Percentiles rank a stretch among this genome's conserved stretches.
Conservation (phyloP, 108 stramenopile species). For the Pseudonitzschia delicatissima region DNA sequence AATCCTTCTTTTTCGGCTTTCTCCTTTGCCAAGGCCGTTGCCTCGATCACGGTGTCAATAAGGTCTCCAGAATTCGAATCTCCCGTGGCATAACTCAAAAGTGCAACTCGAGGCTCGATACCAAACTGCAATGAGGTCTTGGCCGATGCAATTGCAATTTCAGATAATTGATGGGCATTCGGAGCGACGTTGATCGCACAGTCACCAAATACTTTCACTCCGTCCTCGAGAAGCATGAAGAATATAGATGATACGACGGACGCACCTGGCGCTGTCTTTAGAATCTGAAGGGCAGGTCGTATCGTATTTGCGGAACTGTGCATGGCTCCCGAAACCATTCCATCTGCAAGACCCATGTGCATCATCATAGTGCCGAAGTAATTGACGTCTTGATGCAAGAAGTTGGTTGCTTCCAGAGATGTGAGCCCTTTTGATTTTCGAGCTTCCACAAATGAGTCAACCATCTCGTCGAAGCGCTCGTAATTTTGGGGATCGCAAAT, state of each 20-base stretch:
- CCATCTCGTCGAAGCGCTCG: conserved; percentile 16
- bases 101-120: conserved; percentile 42
- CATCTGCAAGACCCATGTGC: conserved; percentile 32
- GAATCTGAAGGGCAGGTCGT: conserved; percentile 42
- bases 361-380: conserved; percentile 44
- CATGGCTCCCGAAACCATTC: conserved; percentile 42
- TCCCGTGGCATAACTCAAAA: conserved; percentile 42
- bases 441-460: conserved; percentile 25
- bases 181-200: conserved; percentile 50
- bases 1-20: conserved; percentile 28
- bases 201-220: conserved; percentile 40
- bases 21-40: conserved; percentile 15
- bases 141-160: conserved; percentile 40
- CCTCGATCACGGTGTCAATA: conserved; percentile 43
- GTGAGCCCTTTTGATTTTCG: conserved; percentile 39
- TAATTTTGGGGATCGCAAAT: conserved; percentile 15
- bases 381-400: conserved; percentile 19
- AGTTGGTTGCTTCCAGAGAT: conserved; percentile 13
- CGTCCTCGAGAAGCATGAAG: conserved; percentile 42
- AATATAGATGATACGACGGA: conserved; percentile 33
- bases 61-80: conserved; percentile 25
- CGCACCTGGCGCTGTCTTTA: conserved; percentile 25
- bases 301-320: conserved; percentile 39
- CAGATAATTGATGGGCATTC: conserved; percentile 37
- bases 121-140: conserved; percentile 34